Base-by-base conservation (phyloP, 257 asterid species). In the Verbena officinalis region DNA sequence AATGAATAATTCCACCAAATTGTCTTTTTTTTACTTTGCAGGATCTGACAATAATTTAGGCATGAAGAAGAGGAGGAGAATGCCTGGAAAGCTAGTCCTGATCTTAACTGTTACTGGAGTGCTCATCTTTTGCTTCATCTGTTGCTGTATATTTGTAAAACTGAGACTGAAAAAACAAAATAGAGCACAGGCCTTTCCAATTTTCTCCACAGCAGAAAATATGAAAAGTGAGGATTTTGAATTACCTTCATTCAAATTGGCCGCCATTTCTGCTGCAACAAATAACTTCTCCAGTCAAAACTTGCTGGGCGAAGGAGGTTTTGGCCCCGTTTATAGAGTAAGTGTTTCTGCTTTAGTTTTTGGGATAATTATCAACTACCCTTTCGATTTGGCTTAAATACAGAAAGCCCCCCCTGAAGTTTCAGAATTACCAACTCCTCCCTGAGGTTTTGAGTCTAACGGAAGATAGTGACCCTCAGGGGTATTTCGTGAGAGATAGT, bases 321-420 rank as follows among this genome's bases (percentile, higher is more conserved):
- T 76, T 21, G 85, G 88, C 17, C 72, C 78, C 22, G 83, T 82
- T 40, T 80, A 80, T 73, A 66, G 20, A 84, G 89, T 83, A 78
- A 17, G 33, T 27, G 33, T 5, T 27, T 27, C 33, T 27, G 33
- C 5, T 27, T 27, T 27, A n/a, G n/a, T n/a, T n/a, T n/a, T n/a
- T n/a, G n/a, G n/a, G n/a, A n/a, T n/a, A n/a, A n/a, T n/a, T n/a
- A n/a, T n/a, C n/a, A n/a, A n/a, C n/a, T n/a, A n/a, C n/a, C n/a
- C n/a, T n/a, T n/a, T n/a, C n/a, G n/a, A n/a, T n/a, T n/a, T n/a
- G n/a, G n/a, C n/a, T n/a, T n/a, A n/a, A n/a, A n/a, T n/a, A n/a
- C n/a, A n/a, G n/a, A n/a, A n/a, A n/a, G n/a, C n/a, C n/a, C n/a
- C n/a, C n/a, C n/a, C n/a, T n/a, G n/a, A n/a, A n/a, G n/a, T n/a